A percentile compares a stretch with the other conserved stretches of the same genome.
These are phyloP conservation scores for Salisapilia sapeloensis DNA, from an alignment of 352 stramenopile genomes.

Conservation along the genomic window DNA sequence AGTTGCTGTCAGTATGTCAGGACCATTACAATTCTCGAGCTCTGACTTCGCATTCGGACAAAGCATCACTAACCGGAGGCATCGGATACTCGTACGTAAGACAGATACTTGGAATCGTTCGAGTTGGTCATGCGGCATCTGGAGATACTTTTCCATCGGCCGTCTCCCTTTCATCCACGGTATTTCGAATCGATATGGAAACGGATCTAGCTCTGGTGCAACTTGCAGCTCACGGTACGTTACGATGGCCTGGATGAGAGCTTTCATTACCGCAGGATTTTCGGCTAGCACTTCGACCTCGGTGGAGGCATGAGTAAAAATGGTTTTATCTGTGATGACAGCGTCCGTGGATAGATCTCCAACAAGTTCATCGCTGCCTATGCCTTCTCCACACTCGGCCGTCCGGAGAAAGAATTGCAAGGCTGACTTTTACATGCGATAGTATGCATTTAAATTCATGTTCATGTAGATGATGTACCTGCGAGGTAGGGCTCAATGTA, in stretches of 20 bases:
- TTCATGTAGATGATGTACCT: too few relatives aligned
- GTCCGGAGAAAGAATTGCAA: slow-evolving; percentile 49
- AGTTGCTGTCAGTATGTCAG: slow-evolving; percentile 28
- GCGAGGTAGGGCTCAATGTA: slow-evolving; percentile 41
- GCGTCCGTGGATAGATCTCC: slow-evolving; percentile 31
- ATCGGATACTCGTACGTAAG: slow-evolving; percentile 33
- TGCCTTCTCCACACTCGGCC: slow-evolving; percentile 48
- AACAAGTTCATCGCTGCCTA: slow-evolving; percentile 22
- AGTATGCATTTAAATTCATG: neutral
- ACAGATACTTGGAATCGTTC: slow-evolving; percentile 31
- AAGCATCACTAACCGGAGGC: slow-evolving; percentile 41
- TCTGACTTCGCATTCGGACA: slow-evolving; percentile 23
- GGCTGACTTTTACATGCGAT: slow-evolving; percentile 4
- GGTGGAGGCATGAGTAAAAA: slow-evolving; percentile 50
- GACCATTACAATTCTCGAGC: slow-evolving; percentile 19
- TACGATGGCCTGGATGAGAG: slow-evolving; percentile 21
- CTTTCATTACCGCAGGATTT: slow-evolving; percentile 21
- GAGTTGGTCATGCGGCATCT: slow-evolving; percentile 23
- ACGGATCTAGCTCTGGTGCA: slow-evolving; percentile 33
- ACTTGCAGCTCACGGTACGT: slow-evolving; percentile 20
- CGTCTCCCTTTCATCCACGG: slow-evolving; percentile 20
- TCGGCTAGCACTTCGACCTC: slow-evolving; percentile 54
- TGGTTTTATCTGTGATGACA: slow-evolving; percentile 25
- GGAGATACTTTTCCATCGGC: slow-evolving; percentile 25
- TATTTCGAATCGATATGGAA: slow-evolving; percentile 33